phyloP scores from a whole-genome alignment of 1,284 basidiomycete genomes.

The Cryptococcus jaspeensis region DNA sequence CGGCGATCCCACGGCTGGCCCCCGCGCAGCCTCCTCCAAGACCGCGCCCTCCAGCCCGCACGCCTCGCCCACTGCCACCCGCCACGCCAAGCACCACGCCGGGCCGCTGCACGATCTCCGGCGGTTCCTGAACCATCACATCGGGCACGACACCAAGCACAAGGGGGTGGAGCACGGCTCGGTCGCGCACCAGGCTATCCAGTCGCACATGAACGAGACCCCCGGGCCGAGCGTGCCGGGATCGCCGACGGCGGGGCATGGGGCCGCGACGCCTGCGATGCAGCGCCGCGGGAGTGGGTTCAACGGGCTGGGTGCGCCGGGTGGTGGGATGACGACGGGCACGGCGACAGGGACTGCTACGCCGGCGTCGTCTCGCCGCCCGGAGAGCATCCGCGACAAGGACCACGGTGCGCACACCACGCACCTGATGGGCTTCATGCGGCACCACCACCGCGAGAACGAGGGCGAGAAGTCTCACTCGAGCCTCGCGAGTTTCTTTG shows the following conservation, averaged over 20 bases:
- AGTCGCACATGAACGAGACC: slow-evolving; percentile 27
- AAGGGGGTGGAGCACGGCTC: slow-evolving; percentile 22
- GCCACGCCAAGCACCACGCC: slow-evolving; percentile 49
- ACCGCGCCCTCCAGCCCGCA: slow-evolving; percentile 46
- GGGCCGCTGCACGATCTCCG: slow-evolving; percentile 84
- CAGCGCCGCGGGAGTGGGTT: slow-evolving; percentile 45
- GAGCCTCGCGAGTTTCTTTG: slow-evolving; percentile 50
- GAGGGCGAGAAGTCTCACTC: slow-evolving; percentile 52
- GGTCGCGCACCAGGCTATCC: slow-evolving; percentile 21
- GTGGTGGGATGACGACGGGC: slow-evolving; percentile 15
- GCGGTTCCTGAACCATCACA: slow-evolving; percentile 86
- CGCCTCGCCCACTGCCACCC: slow-evolving; percentile 45
- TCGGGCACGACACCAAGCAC: slow-evolving; percentile 57
- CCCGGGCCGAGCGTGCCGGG: slow-evolving; percentile 26
- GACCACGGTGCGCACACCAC: slow-evolving; percentile 45
- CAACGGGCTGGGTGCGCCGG: slow-evolving; percentile 21
- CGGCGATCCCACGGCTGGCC: too few relatives aligned
- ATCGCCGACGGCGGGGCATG: slow-evolving; percentile 14
- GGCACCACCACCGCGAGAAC: slow-evolving; percentile 49
- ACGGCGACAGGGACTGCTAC: slow-evolving; percentile 2
- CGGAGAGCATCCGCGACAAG: slow-evolving; percentile 18
- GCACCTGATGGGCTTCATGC: slow-evolving; percentile 51
- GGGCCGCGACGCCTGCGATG: slow-evolving; percentile 43
- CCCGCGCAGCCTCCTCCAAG: slow-evolving; percentile 6
- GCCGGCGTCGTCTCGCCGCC: slow-evolving; percentile 9